phyloP scores from a whole-genome alignment of 1,139 yeast genomes.

The Lodderomyces metapsilosis region DNA sequence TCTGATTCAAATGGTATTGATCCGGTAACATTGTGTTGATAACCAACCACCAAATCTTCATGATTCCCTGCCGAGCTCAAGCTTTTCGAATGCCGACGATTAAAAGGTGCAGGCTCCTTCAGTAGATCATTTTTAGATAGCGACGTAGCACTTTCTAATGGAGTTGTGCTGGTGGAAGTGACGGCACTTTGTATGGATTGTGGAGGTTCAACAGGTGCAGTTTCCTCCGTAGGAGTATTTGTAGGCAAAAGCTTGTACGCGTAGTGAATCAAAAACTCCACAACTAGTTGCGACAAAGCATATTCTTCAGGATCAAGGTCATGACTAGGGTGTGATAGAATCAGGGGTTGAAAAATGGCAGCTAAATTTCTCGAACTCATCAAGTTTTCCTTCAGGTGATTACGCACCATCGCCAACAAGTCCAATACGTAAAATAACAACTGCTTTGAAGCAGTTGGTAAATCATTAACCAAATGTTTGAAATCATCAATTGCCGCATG shows the following conservation, averaged over 20 bases:
- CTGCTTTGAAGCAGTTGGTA: slow-evolving; percentile 75
- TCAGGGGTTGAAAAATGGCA: slow-evolving; percentile 94
- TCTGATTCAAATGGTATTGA: slow-evolving; percentile 28
- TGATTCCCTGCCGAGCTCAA: slow-evolving; percentile 8
- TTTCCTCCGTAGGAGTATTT: slow-evolving; percentile 14
- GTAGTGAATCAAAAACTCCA: slow-evolving; percentile 86
- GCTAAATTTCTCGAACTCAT: slow-evolving; percentile 95
- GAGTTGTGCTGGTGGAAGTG: slow-evolving; percentile 3
- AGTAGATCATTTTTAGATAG: neutral
- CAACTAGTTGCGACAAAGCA: slow-evolving; percentile 80
- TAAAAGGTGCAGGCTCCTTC: neutral
- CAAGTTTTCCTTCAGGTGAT: slow-evolving; percentile 71
- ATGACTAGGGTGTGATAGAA: slow-evolving; percentile 87
- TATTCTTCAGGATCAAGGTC: slow-evolving; percentile 92
- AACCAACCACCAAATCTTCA: slow-evolving; percentile 28
- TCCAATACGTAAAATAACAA: slow-evolving; percentile 86
- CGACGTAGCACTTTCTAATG: slow-evolving; percentile 1
- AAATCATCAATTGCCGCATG: slow-evolving; percentile 70
- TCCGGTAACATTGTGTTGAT: slow-evolving; percentile 22
- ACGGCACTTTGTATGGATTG: neutral
- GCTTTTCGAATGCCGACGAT: slow-evolving; percentile 11
- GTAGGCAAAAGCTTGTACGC: slow-evolving; percentile 72
- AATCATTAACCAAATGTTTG: slow-evolving; percentile 59
- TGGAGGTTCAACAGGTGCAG: neutral
- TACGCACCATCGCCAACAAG: slow-evolving; percentile 80